Evolutionary conservation across 345 rosid genomes (phyloP).

Genomic region (Rhodamnia rubescens): DNA sequence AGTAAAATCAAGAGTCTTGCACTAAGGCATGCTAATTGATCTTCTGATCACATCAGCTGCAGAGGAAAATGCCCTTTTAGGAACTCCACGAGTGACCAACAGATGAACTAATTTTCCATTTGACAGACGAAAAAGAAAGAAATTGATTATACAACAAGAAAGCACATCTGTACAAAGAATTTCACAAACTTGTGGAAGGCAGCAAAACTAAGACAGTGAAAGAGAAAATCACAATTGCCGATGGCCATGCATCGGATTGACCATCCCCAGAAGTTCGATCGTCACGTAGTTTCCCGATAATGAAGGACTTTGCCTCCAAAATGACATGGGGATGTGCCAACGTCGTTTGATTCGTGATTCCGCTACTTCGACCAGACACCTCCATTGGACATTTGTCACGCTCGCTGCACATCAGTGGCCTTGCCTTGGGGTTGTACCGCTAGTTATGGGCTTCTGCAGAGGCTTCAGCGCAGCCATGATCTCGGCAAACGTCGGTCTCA

Average conservation of each 20-base stretch:
- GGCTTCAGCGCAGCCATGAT: conserved; percentile 84
- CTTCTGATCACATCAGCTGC: not conserved
- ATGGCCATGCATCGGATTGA: not conserved
- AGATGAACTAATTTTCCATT: not conserved
- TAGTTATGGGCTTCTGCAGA: conserved; percentile 60
- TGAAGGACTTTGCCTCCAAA: not conserved
- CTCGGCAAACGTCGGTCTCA: conserved; percentile 83
- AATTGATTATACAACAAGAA: not conserved
- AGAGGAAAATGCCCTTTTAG: not conserved
- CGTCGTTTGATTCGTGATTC: not conserved
- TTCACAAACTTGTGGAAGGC: not conserved
- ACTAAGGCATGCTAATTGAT: not conserved
- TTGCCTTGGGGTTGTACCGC: conserved; percentile 30
- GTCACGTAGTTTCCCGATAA: not conserved
- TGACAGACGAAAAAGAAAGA: not conserved
- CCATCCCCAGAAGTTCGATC: not conserved
- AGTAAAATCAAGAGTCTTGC: not conserved
- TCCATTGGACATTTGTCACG: accelerated
- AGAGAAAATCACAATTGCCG: not conserved
- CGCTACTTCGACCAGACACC: not conserved
- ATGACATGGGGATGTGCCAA: not conserved
- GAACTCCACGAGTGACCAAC: not conserved
- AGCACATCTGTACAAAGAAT: not conserved
- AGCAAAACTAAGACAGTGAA: not conserved
- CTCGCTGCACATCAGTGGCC: not conserved